Base-by-base conservation (phyloP, 2,329 filamentous ascomycete species). In the Ascochyta pisi region DNA sequence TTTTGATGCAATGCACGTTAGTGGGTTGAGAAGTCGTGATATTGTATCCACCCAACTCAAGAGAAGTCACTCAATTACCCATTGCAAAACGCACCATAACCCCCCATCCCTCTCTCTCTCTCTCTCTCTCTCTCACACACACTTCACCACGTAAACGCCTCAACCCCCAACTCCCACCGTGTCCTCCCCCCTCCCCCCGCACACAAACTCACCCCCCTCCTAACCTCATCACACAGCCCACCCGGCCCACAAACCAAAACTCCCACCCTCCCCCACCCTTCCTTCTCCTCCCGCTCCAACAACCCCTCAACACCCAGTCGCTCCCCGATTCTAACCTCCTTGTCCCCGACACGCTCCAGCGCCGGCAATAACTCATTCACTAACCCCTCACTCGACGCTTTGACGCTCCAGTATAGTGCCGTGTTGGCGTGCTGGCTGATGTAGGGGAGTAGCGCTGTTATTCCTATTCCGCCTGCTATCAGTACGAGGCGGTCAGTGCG, bases 381-480 rank as follows among this genome's bases (percentile, higher is more conserved):
- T 7, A 81, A 57, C 2, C 65, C 58, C 16, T 60, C 48, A 22
- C 51, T 43, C 1, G 63, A 66, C 1, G 49, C 39, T 49, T 68
- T 71, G 8, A 78, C 61, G 46, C 76, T 77, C 77, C 77, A 80
- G 26, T 44, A 62, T 4, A 81, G 65, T 58, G 78, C 79, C 6
- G 73, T 66, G 54, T 79, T 79, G 16, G 52, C 41, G 49, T 80
- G 78, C 34, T 56, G 50, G 7, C 53, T 40, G 3, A 75, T 38
- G 42, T 69, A 78, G 1, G 78, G 73, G 3, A 82, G 56, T 5
- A 80, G 38, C 4, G 69, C 77, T 0, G 80, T 82, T 63, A 82
- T 79, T 24, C 80, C 80, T 26, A 82, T 79, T 9, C 79, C 80
- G 13, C 81, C 80, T 1, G 67, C 76, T 44, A 82, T 72, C 13